These are phyloP conservation scores for Cryptosporidium andersoni DNA, from an alignment of 169 alveolate species.

Conservation along the genomic window DNA sequence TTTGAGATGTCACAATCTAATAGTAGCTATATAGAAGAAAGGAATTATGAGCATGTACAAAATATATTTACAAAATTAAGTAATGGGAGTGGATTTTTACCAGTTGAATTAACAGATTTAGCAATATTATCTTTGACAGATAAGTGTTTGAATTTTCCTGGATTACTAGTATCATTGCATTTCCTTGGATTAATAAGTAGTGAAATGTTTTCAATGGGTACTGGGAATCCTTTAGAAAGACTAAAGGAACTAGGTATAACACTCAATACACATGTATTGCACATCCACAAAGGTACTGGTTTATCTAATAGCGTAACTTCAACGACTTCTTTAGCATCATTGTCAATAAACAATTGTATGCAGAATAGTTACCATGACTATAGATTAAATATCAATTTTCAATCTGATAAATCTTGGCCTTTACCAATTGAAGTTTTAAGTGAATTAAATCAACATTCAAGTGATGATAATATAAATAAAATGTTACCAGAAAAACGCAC, in stretches of 20 bases:
- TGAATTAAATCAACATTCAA: not conserved
- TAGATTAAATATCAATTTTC: too few relatives aligned
- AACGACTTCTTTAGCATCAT: too few relatives aligned
- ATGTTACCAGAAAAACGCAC: conserved; percentile 10
- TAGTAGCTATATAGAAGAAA: conserved; percentile 23
- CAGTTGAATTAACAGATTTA: conserved; percentile 75
- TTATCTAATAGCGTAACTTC: not conserved
- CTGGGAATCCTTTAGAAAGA: conserved; percentile 27
- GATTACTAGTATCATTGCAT: conserved; percentile 74
- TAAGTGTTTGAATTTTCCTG: conserved; percentile 74
- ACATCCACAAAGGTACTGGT: conserved; percentile 12
- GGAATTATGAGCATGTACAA: conserved; percentile 65
- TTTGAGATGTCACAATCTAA: conserved; percentile 7
- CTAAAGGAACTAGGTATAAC: conserved; percentile 25
- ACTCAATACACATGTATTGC: conserved; percentile 3
- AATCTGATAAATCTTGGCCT: not conserved
- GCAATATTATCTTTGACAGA: conserved; percentile 76
- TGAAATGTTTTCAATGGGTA: conserved; percentile 30
- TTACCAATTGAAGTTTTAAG: not conserved
- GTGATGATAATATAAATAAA: not conserved
- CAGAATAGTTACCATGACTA: too few relatives aligned
- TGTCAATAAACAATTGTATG: too few relatives aligned
- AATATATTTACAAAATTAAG: conserved; percentile 73
- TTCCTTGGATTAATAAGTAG: conserved; percentile 46
- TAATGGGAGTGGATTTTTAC: conserved; percentile 74